Base-by-base conservation (phyloP, 495 filamentous ascomycete species). In the Trichoderma virens region DNA sequence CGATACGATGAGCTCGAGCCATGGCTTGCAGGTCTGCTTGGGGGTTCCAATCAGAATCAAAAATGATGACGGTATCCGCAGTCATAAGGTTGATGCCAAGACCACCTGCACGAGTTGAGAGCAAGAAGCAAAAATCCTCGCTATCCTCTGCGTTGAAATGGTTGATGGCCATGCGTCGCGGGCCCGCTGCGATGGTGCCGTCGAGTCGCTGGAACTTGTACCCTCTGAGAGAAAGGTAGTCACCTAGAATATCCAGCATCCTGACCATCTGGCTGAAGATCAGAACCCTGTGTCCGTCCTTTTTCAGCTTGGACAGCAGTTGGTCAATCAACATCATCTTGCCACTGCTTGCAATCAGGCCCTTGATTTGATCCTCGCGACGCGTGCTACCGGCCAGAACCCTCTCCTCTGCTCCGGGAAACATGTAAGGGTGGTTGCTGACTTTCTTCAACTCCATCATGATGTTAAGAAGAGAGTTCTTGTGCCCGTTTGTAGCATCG, bases 211-310 rank as follows among this genome's bases (percentile, higher is more conserved):
- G 94, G 71, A 92, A 97, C 59, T 91, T 85, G 73, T 97, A 92
- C 16, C 91, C 90, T 38, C 94, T 91, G 38, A 90, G 83, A 61
- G 90, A 86, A 66, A 98, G 82, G 73, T 99, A 99, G 67, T 98
- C 92, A 47, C 90, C 89, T 0, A 99, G 80, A 63, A 99, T 92
- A 69, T 99, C 92, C 5, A 99, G 85, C 86, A 99, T 97, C 73
- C 92, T 94, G 38, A 99, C 94, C 95, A 99, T 98, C 74, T 98
- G 95, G 67, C 94, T 97, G 78, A 99, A 99, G 59, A 99, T 97
- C 68, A 99, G 73, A 34, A 99, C 95, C 18, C 94, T 90, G 72
- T 99, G 94, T 61, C 89, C 89, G 68, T 99, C 93, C 63, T 85
- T 85, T 74, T 88, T 95, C 59, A 98, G 77, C 76, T 98, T 99